These are phyloP conservation scores for Rhodocollybia butyracea DNA, from an alignment of 768 basidiomycete species.

Conservation along the genomic window DNA sequence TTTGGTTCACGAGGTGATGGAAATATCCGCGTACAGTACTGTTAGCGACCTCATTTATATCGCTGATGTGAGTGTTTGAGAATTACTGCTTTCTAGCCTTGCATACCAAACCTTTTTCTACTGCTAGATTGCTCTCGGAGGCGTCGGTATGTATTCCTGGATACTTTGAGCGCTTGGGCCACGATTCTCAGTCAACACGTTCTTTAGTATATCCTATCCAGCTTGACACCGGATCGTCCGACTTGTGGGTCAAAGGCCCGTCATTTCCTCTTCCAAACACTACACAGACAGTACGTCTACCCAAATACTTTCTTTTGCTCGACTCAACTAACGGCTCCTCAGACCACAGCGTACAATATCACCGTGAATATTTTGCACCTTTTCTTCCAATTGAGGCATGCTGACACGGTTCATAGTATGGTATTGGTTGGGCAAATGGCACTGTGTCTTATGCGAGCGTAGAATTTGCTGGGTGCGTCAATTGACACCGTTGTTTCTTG, in stretches of 20 bases:
- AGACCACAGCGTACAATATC: slow-evolving; percentile 55
- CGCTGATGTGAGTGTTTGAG: slow-evolving; percentile 54
- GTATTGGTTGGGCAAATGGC: slow-evolving; percentile 76
- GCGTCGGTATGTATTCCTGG: slow-evolving; percentile 41
- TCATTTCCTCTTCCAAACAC: slow-evolving; percentile 46
- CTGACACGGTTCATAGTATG: slow-evolving; percentile 49
- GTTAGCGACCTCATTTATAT: slow-evolving; percentile 78
- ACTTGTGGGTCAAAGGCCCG: slow-evolving; percentile 66
- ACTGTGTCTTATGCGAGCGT: slow-evolving; percentile 58
- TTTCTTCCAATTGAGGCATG: slow-evolving; percentile 6
- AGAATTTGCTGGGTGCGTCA: slow-evolving; percentile 64
- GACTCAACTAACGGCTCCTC: slow-evolving; percentile 8
- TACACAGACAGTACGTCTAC: slow-evolving; percentile 43
- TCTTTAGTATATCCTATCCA: slow-evolving; percentile 66
- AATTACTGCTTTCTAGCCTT: slow-evolving; percentile 7
- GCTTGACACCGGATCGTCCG: slow-evolving; percentile 82
- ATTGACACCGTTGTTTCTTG: not conserved
- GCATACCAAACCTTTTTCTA: not conserved
- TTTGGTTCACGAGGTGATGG: slow-evolving; percentile 38
- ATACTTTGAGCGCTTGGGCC: not conserved
- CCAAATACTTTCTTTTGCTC: slow-evolving; percentile 2
- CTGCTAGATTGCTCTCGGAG: slow-evolving; percentile 63
- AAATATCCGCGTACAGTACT: slow-evolving; percentile 42
- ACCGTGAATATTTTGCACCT: slow-evolving; percentile 41
- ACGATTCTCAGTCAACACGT: slow-evolving; percentile 8